Percentiles rank a stretch among this genome's conserved stretches.
These are phyloP conservation scores for Globisporangium polare DNA, from an alignment of 352 stramenopile species.

Conservation along the genomic window DNA sequence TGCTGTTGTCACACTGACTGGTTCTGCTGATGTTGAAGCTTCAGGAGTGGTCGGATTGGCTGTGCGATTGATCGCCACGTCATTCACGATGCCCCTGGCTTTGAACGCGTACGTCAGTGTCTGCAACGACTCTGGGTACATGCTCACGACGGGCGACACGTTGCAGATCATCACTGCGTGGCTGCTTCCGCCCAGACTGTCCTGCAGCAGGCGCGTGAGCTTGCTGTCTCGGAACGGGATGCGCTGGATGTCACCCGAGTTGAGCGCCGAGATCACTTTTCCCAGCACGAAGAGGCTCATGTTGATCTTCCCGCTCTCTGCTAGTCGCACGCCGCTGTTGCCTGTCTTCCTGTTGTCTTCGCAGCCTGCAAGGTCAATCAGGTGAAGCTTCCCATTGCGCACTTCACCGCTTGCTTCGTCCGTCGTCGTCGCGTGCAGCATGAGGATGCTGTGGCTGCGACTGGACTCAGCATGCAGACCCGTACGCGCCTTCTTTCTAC, in stretches of 20 bases:
- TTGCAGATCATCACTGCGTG: constrained; percentile 45
- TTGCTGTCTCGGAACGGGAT: constrained; percentile 78
- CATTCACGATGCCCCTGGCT: constrained; percentile 27
- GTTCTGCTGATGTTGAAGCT: neutral
- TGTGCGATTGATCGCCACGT: constrained; percentile 17
- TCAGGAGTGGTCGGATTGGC: neutral
- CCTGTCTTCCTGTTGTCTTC: constrained; percentile 32
- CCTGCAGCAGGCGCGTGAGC: constrained; percentile 68
- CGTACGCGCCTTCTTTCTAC: constrained; percentile 32
- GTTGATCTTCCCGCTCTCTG: constrained; percentile 61
- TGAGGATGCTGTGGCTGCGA: constrained; percentile 81
- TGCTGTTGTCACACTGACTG: neutral
- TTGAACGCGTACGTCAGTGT: constrained; percentile 42
- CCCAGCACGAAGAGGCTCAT: constrained; percentile 72
- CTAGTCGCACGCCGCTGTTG: constrained; percentile 27
- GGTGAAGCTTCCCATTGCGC: constrained; percentile 28
- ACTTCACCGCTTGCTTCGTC: constrained; percentile 14
- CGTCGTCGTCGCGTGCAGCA: constrained; percentile 32
- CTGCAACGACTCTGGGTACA: constrained; percentile 35
- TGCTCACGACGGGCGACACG: constrained; percentile 17
- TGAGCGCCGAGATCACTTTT: constrained; percentile 75
- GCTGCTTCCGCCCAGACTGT: constrained; percentile 35
- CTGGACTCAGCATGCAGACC: constrained; percentile 68
- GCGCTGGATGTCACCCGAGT: constrained; percentile 45
- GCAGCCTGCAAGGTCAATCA: constrained; percentile 41